These are phyloP conservation scores for Claviceps spartinae DNA, from an alignment of 2,329 filamentous ascomycete species.

Conservation along the genomic window DNA sequence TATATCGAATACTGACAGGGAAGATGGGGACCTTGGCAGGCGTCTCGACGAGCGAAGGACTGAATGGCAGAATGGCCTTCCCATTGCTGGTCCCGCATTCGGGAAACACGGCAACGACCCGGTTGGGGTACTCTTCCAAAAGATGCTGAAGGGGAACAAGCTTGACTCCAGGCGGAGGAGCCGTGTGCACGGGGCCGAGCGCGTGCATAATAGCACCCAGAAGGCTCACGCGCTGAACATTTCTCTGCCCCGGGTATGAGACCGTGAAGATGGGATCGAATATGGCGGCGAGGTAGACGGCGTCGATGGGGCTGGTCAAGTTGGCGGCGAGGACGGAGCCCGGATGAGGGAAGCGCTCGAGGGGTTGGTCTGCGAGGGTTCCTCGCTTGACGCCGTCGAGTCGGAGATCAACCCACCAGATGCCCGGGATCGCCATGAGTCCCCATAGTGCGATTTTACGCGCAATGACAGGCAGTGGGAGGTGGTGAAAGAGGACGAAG, in stretches of 20 bases:
- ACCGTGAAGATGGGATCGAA: conserved; percentile 92
- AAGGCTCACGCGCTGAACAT: conserved; percentile 65
- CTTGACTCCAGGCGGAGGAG: conserved; percentile 29
- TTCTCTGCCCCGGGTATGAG: conserved; percentile 60
- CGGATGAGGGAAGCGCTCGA: conserved; percentile 60
- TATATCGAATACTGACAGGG: conserved; percentile 81
- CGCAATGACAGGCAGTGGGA: conserved; percentile 48
- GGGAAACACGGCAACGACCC: conserved; percentile 77
- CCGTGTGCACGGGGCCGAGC: conserved; percentile 43
- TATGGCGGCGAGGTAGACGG: conserved; percentile 84
- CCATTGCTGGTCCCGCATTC: conserved; percentile 94
- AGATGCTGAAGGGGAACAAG: conserved; percentile 52
- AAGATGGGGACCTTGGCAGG: conserved; percentile 64
- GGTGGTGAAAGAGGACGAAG: conserved; percentile 70
- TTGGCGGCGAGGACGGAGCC: conserved; percentile 78
- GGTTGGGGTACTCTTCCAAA: conserved; percentile 52
- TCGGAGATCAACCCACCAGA: conserved; percentile 98
- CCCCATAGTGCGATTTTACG: conserved; percentile 83
- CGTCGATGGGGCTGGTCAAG: conserved; percentile 85
- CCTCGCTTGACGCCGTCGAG: conserved; percentile 93
- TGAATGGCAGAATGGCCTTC: conserved; percentile 73
- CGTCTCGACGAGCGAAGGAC: conserved; percentile 58
- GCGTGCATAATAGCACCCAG: conserved; percentile 61
- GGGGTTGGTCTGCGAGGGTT: conserved; percentile 62
- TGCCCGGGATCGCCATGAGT: conserved; percentile 74